These are phyloP conservation scores for Chernovozyma aurita DNA, from an alignment of 1,139 yeast genomes.

Conservation along the genomic window DNA sequence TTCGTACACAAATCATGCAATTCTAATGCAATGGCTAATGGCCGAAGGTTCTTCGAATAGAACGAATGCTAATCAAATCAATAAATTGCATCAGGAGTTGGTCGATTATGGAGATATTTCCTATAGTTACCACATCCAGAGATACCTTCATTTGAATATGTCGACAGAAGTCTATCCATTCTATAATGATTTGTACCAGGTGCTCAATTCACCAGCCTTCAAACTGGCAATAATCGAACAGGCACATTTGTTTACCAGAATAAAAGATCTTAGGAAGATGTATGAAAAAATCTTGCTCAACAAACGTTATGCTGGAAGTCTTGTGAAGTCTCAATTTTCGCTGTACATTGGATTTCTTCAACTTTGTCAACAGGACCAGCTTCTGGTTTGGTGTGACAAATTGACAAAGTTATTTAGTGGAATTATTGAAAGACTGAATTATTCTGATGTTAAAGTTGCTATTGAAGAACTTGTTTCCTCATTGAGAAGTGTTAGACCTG, in stretches of 20 bases:
- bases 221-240: conserved; percentile 14
- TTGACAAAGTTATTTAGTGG: conserved; percentile 10
- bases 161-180: conserved; percentile 2
- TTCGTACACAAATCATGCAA: conserved; percentile 7
- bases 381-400: conserved; percentile 11
- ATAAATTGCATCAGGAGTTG: background rate
- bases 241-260: conserved; percentile 11
- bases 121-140: background rate
- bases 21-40: conserved; percentile 2
- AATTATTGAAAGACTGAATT: conserved; percentile 13
- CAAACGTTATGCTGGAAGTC: conserved; percentile 10
- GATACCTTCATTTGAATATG: background rate
- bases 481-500: conserved; percentile 5
- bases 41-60: background rate
- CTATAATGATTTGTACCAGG: conserved; percentile 6
- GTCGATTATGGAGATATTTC: conserved; percentile 1
- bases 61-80: background rate
- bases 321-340: conserved; percentile 16
- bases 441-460: conserved; percentile 11
- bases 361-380: conserved; percentile 6
- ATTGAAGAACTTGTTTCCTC: conserved; percentile 8
- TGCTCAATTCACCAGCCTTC: conserved; percentile 14
- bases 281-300: conserved; percentile 9
- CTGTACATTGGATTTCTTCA: conserved; percentile 16
- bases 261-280: conserved; percentile 6